Evolutionary conservation across 768 basidiomycete species (phyloP).

Genomic region (Russula griseocarnosa): DNA sequence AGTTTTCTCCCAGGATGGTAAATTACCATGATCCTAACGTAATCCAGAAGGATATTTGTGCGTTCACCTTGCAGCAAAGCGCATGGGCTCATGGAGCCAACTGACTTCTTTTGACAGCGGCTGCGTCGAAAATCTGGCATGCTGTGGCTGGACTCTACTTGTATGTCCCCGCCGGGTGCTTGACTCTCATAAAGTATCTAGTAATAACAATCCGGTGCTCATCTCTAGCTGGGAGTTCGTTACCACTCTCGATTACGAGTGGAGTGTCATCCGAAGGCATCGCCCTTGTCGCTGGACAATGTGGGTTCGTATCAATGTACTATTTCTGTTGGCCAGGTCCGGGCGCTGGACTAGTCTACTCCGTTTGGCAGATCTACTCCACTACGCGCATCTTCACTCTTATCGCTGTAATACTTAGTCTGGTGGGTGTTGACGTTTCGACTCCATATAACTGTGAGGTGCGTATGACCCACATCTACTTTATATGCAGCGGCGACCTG

Average conservation of each 20-base stretch:
- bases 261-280: neutral
- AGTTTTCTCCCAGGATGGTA: neutral
- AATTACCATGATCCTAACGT: neutral
- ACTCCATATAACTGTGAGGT: no score
- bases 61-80: neutral
- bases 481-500: no score
- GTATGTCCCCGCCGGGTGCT: slow-evolving; percentile 4
- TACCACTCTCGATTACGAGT: neutral
- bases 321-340: no score
- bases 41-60: neutral
- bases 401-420: no score
- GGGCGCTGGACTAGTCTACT: no score
- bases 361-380: no score
- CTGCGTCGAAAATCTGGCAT: neutral
- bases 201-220: neutral
- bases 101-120: neutral
- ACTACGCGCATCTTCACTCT: no score
- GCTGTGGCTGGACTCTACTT: neutral
- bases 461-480: no score
- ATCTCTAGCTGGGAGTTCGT: neutral
- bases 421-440: no score
- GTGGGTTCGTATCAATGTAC: neutral
- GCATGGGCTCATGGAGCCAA: neutral
- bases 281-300: neutral
- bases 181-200: neutral